These are phyloP conservation scores for Coemansia sp. DNA, from an alignment of 192 early-diverging fungal species.

Conservation along the genomic window DNA sequence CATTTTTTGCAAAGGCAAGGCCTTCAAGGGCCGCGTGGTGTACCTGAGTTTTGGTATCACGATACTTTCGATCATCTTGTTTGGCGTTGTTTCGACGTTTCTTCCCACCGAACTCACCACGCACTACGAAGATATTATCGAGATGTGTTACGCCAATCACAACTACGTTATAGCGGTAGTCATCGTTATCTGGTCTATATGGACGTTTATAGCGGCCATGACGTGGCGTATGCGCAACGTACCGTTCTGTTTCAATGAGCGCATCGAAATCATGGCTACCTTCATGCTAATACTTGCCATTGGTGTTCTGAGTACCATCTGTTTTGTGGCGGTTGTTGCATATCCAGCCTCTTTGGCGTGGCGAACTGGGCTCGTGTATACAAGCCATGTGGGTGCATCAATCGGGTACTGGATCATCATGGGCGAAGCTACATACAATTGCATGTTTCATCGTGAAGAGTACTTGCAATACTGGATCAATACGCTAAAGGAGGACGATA, in stretches of 20 bases:
- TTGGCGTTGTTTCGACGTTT: conserved; percentile 34
- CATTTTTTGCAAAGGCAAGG: conserved; percentile 35
- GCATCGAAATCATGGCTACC: conserved; percentile 10
- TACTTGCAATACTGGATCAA: conserved; percentile 46
- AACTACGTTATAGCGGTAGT: conserved; percentile 20
- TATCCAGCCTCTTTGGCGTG: conserved; percentile 39
- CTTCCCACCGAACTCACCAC: conserved; percentile 24
- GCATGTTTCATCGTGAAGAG: conserved; percentile 31
- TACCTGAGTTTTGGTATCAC: conserved; percentile 6
- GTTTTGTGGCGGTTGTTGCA: conserved; percentile 18
- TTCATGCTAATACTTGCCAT: conserved; percentile 26
- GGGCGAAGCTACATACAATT: conserved; percentile 41
- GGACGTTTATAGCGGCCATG: conserved; percentile 25
- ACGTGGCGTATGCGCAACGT: conserved; percentile 42
- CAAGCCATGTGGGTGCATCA: conserved; percentile 35
- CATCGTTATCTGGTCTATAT: conserved; percentile 27
- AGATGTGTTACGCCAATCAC: conserved; percentile 27
- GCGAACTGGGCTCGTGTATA: conserved; percentile 35
- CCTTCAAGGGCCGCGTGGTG: conserved; percentile 21
- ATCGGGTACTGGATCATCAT: conserved; percentile 41
- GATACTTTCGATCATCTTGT: conserved; percentile 14
- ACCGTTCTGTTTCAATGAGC: conserved; percentile 46
- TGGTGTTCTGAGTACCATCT: conserved; percentile 30
- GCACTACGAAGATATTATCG: conserved; percentile 30
- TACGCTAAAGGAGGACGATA: conserved; percentile 36